These are phyloP conservation scores for Penicillium canescens DNA, from an alignment of 495 filamentous ascomycete genomes.

Conservation along the genomic window DNA sequence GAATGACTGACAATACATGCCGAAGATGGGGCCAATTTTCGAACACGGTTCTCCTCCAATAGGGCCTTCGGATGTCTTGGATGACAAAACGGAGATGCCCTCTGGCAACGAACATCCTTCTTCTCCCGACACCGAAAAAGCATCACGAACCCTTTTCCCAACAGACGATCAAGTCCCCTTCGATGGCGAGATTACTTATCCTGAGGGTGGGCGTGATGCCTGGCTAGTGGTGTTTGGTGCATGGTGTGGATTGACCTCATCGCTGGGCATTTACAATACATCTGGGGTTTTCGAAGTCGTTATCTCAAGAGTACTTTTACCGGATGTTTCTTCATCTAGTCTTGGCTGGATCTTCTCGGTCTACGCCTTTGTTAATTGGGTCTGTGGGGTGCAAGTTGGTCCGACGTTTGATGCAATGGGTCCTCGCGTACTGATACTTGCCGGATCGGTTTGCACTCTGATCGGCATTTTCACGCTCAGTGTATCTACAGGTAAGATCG, in stretches of 20 bases:
- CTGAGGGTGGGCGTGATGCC: conserved; percentile 26
- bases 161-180: too few relatives aligned
- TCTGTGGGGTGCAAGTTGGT: conserved; percentile 43
- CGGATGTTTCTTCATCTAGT: conserved; percentile 43
- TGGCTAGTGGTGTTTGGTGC: conserved; percentile 63
- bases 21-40: too few relatives aligned
- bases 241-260: conserved; percentile 57
- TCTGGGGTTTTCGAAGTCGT: conserved; percentile 65
- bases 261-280: conserved; percentile 65
- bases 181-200: too few relatives aligned
- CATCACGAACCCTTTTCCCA: too few relatives aligned
- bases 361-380: conserved; percentile 55
- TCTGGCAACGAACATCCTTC: too few relatives aligned
- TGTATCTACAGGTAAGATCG: too few relatives aligned
- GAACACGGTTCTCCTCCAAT: too few relatives aligned
- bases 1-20: too few relatives aligned
- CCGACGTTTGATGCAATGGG: conserved; percentile 29
- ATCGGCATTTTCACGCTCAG: too few relatives aligned
- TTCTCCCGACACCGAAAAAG: too few relatives aligned
- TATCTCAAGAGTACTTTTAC: conserved; percentile 54
- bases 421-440: conserved; percentile 16
- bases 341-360: conserved; percentile 72
- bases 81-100: too few relatives aligned
- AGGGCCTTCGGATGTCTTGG: too few relatives aligned
- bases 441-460: conserved; percentile 23